Evolutionary conservation across 495 filamentous ascomycete species (phyloP).

Genomic region (Penicillium simplicissimum): DNA sequence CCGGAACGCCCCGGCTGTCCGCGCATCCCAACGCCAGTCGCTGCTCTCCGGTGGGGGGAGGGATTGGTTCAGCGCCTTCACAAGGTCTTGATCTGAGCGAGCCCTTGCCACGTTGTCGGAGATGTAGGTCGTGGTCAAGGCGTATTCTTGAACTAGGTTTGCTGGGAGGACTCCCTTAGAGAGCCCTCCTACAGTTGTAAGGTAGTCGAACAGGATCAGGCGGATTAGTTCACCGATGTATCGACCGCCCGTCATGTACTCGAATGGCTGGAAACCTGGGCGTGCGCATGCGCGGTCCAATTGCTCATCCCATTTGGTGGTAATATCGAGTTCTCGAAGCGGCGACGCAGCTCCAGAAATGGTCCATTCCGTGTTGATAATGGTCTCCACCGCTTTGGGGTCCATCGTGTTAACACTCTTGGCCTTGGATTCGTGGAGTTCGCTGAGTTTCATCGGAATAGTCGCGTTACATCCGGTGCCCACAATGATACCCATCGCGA

Average conservation of each 20-base stretch:
- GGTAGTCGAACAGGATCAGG: constrained; percentile 67
- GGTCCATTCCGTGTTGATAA: constrained; percentile 86
- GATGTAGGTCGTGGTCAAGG: constrained; percentile 69
- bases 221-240: constrained; percentile 84
- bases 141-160: constrained; percentile 58
- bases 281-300: constrained; percentile 66
- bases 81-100: constrained; percentile 46
- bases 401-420: constrained; percentile 40
- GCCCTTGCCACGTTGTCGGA: constrained; percentile 60
- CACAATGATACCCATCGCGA: constrained; percentile 78
- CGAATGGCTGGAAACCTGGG: constrained; percentile 82
- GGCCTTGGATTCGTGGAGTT: constrained; percentile 64
- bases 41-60: constrained; percentile 50
- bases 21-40: constrained; percentile 60
- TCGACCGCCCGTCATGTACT: constrained; percentile 83
- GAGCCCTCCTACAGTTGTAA: constrained; percentile 44
- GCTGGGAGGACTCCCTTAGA: constrained; percentile 52
- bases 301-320: constrained; percentile 69
- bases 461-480: constrained; percentile 86
- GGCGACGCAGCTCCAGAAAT: constrained; percentile 72
- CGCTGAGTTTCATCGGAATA: constrained; percentile 65
- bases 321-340: constrained; percentile 60
- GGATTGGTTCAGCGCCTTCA: constrained; percentile 52
- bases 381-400: constrained; percentile 57
- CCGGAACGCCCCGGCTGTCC: constrained; percentile 56